These are phyloP conservation scores for Sarocladium brachiariae DNA, from an alignment of 2,329 filamentous ascomycete species.

Conservation along the genomic window DNA sequence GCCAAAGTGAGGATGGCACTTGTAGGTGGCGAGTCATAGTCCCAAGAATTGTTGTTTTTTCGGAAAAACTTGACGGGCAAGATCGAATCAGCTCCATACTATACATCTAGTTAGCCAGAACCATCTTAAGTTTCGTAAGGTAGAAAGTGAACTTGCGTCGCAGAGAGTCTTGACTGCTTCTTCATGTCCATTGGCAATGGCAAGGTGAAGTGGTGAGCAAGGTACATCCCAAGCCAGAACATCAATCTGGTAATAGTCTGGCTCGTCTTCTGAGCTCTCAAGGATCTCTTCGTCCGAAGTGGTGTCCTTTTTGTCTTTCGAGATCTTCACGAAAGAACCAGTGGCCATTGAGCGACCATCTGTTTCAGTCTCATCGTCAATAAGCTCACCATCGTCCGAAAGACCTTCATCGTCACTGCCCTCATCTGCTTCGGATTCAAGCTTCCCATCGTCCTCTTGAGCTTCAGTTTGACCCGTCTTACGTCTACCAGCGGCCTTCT, in stretches of 20 bases:
- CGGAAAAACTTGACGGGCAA: slow-evolving; percentile 63
- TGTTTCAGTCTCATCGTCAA: slow-evolving; percentile 41
- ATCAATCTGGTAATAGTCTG: slow-evolving; percentile 75
- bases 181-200: slow-evolving; percentile 65
- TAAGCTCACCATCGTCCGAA: slow-evolving; percentile 37
- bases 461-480: slow-evolving; percentile 23
- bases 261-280: slow-evolving; percentile 55
- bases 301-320: slow-evolving; percentile 27
- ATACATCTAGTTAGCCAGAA: not conserved
- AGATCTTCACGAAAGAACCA: slow-evolving; percentile 69
- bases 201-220: slow-evolving; percentile 69
- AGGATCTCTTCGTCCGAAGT: slow-evolving; percentile 31
- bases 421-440: not conserved
- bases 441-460: not conserved
- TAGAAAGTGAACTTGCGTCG: slow-evolving; percentile 33
- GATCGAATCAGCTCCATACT: slow-evolving; percentile 71
- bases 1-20: slow-evolving; percentile 63
- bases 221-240: slow-evolving; percentile 73
- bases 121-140: not conserved
- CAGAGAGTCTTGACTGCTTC: slow-evolving; percentile 64
- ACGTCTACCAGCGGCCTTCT: slow-evolving; percentile 35
- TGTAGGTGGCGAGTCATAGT: slow-evolving; percentile 34
- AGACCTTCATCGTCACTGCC: slow-evolving; percentile 15
- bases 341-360: slow-evolving; percentile 50
- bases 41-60: slow-evolving; percentile 15